Evolutionary conservation across 106 monocot species (phyloP).

Genomic region (Iris macrosiphon): DNA sequence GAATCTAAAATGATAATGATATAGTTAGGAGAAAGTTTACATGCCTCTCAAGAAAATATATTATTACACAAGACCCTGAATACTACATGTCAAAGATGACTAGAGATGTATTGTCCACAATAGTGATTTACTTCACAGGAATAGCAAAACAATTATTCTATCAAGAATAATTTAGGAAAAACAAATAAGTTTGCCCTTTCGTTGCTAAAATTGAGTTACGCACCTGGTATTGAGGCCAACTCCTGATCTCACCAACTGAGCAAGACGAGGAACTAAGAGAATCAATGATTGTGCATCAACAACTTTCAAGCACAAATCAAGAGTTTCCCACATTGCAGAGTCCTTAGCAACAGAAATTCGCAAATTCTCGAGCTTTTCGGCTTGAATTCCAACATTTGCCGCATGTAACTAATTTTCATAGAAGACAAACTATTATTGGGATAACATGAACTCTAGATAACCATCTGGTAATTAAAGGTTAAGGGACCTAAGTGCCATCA

Average conservation of each 20-base stretch:
- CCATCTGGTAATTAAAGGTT: neutral
- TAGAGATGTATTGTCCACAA: too few relatives aligned
- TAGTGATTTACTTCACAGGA: too few relatives aligned
- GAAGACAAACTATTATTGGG: constrained; percentile 2
- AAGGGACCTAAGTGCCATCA: too few relatives aligned
- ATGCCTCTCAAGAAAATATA: too few relatives aligned
- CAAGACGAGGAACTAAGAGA: constrained; percentile 74
- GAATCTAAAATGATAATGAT: too few relatives aligned
- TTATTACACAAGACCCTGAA: too few relatives aligned
- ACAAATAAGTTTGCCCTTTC: too few relatives aligned
- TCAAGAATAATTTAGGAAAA: too few relatives aligned
- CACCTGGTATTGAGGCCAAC: constrained; percentile 99
- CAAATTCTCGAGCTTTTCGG: constrained; percentile 87
- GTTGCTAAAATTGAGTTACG: too few relatives aligned
- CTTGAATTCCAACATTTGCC: constrained; percentile 73
- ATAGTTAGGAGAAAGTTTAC: too few relatives aligned
- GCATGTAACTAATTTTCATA: constrained; percentile 69
- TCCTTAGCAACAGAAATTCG: constrained; percentile 92
- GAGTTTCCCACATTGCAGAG: constrained; percentile 99
- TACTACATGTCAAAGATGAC: too few relatives aligned
- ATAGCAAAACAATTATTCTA: too few relatives aligned
- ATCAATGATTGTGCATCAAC: constrained; percentile 65
- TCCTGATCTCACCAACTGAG: constrained; percentile 77
- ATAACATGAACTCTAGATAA: neutral
- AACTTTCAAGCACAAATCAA: constrained; percentile 81